Conservation (phyloP, 805 yeast species). For the Metschnikowia colocasiae region DNA sequence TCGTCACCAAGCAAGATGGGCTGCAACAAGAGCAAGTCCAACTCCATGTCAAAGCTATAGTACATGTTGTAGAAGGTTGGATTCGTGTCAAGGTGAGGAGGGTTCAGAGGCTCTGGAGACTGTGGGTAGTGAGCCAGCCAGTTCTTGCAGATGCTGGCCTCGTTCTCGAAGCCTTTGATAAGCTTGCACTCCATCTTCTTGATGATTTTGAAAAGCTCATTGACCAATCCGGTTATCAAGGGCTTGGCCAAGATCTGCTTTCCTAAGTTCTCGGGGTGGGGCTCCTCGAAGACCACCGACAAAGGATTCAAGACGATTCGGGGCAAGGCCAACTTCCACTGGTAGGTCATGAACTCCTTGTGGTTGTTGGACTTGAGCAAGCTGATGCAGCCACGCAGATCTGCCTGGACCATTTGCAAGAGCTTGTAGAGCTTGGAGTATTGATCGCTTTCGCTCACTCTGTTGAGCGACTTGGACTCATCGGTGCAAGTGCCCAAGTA, state of each 20-base stretch:
- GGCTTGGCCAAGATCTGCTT: slow-evolving; percentile 82
- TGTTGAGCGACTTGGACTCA: slow-evolving; percentile 13
- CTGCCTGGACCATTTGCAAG: slow-evolving; percentile 34
- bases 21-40: slow-evolving; percentile 76
- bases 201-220: slow-evolving; percentile 68
- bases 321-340: slow-evolving; percentile 84
- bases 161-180: slow-evolving; percentile 66
- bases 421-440: slow-evolving; percentile 24
- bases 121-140: slow-evolving; percentile 48
- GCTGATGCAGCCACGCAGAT: slow-evolving; percentile 35
- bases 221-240: slow-evolving; percentile 70
- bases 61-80: slow-evolving; percentile 64
- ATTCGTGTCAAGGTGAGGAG: slow-evolving; percentile 31
- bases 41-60: slow-evolving; percentile 48
- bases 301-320: slow-evolving; percentile 75
- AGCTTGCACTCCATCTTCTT: slow-evolving; percentile 75
- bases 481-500: slow-evolving; percentile 34
- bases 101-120: slow-evolving; percentile 13
- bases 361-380: slow-evolving; percentile 50
- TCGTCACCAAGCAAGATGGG: slow-evolving; percentile 92
- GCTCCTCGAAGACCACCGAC: slow-evolving; percentile 67
- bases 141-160: slow-evolving; percentile 51
- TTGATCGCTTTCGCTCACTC: slow-evolving; percentile 12
- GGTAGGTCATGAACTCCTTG: slow-evolving; percentile 62
- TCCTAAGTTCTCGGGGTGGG: slow-evolving; percentile 54